Conservation (phyloP, 2,329 filamentous ascomycete species). For the Microdochium bolleyi region DNA sequence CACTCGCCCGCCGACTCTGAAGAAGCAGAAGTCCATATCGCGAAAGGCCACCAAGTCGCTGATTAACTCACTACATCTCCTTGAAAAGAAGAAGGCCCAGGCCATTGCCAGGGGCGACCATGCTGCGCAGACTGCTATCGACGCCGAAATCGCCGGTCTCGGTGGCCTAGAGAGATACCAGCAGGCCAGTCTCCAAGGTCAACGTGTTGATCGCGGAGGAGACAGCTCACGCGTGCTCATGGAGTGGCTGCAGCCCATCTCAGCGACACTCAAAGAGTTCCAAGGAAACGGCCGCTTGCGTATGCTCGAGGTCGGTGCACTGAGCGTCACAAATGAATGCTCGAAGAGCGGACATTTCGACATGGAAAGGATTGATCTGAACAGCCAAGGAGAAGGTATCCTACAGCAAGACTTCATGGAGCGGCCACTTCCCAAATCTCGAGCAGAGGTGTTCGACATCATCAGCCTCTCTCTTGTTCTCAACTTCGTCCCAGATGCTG, state of each 20-base stretch:
- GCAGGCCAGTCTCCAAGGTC: constrained; percentile 60
- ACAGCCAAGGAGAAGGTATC: constrained; percentile 77
- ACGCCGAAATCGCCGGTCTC: constrained; percentile 45
- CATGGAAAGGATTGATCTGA: constrained; percentile 79
- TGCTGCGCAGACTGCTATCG: constrained; percentile 33
- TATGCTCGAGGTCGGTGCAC: constrained; percentile 82
- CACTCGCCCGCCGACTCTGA: constrained; percentile 49
- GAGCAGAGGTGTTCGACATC: constrained; percentile 69
- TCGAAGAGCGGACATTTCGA: constrained; percentile 64
- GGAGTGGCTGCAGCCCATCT: constrained; percentile 46
- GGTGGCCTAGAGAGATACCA: constrained; percentile 59
- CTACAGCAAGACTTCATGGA: constrained; percentile 91
- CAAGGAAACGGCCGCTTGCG: constrained; percentile 29
- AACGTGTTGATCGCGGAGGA: constrained; percentile 56
- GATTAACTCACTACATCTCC: constrained; percentile 58
- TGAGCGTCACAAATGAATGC: constrained; percentile 80
- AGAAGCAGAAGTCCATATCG: constrained; percentile 48
- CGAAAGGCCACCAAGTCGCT: constrained; percentile 55
- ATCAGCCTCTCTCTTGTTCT: constrained; percentile 88
- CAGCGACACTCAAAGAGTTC: constrained; percentile 13
- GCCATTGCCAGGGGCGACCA: constrained; percentile 47
- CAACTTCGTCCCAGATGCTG: constrained; percentile 82
- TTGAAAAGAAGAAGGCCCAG: constrained; percentile 54
- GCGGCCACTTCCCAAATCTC: constrained; percentile 59
- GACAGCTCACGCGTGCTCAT: constrained; percentile 59